Evolutionary conservation across 139 green algal species (phyloP).

Genomic region (Nannochloris sp.): DNA sequence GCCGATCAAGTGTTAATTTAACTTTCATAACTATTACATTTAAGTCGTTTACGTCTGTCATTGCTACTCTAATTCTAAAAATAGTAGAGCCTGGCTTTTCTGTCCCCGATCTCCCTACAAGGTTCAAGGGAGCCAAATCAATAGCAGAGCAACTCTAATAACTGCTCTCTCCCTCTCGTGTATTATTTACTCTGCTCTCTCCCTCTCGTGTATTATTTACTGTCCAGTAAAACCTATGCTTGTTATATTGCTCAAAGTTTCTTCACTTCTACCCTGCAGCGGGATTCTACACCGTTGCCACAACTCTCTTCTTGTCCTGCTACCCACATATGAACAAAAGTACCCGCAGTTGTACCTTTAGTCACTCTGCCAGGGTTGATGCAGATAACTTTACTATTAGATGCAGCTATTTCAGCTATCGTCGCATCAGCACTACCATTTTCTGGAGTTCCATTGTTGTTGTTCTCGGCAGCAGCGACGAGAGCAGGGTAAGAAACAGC

Average conservation of each 20-base stretch:
- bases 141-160: too few relatives aligned
- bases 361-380: slow-evolving; percentile 75
- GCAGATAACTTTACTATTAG: slow-evolving; percentile 33
- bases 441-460: neutral
- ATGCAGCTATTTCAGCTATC: neutral
- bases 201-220: too few relatives aligned
- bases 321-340: slow-evolving; percentile 59
- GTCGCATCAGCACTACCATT: neutral
- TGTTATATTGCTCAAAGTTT: slow-evolving; percentile 21
- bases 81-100: too few relatives aligned
- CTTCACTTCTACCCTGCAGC: slow-evolving; percentile 34
- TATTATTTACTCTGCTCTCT: too few relatives aligned
- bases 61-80: too few relatives aligned
- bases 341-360: slow-evolving; percentile 58
- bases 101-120: too few relatives aligned
- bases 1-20: too few relatives aligned
- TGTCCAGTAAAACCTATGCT: too few relatives aligned
- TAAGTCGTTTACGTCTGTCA: too few relatives aligned
- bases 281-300: slow-evolving; percentile 3
- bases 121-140: too few relatives aligned
- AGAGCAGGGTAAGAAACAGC: neutral
- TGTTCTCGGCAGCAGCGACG: neutral
- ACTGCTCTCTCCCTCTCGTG: too few relatives aligned
- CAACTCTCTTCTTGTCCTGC: neutral
- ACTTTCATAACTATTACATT: too few relatives aligned